phyloP scores from a whole-genome alignment of 1,284 basidiomycete species.

The Wolfiporia cocos region DNA sequence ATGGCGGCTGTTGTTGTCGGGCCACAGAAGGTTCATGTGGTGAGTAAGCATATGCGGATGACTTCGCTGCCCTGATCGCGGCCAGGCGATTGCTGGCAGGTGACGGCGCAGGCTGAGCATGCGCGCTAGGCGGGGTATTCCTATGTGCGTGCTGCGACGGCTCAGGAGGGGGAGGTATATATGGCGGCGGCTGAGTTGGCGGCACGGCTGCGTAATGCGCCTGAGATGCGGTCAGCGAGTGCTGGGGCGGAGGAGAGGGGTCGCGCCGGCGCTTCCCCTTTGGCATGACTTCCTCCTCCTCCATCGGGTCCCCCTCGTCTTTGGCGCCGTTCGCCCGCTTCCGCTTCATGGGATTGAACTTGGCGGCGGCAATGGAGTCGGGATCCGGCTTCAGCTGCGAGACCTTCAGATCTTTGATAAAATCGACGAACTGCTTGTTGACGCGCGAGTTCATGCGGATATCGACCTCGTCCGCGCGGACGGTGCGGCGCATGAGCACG shows the following conservation, averaged over 20 bases:
- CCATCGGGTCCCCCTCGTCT: conserved; percentile 1
- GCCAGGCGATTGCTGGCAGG: not conserved
- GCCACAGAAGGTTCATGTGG: no score
- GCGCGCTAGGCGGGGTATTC: not conserved
- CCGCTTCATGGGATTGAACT: conserved; percentile 10
- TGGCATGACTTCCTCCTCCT: not conserved
- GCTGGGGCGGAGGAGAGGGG: not conserved
- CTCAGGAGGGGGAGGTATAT: not conserved
- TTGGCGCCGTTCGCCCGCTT: conserved; percentile 7
- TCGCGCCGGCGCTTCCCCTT: not conserved
- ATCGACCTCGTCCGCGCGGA: conserved; percentile 30
- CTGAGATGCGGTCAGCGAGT: not conserved
- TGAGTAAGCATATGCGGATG: no score
- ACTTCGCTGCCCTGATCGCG: not conserved
- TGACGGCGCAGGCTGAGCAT: not conserved
- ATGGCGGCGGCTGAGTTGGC: not conserved
- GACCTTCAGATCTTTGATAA: conserved; percentile 17
- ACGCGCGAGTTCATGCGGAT: conserved; percentile 20
- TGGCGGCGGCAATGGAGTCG: conserved; percentile 8
- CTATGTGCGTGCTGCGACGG: no score
- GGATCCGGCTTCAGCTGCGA: conserved; percentile 12
- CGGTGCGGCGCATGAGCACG: conserved; percentile 40
- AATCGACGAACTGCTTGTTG: conserved; percentile 16
- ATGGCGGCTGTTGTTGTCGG: no score
- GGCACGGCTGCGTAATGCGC: not conserved